A percentile compares a stretch with the other conserved stretches of the same genome.
These are phyloP conservation scores for Artomyces pyxidatus DNA, from an alignment of 768 basidiomycete genomes.

Conservation along the genomic window DNA sequence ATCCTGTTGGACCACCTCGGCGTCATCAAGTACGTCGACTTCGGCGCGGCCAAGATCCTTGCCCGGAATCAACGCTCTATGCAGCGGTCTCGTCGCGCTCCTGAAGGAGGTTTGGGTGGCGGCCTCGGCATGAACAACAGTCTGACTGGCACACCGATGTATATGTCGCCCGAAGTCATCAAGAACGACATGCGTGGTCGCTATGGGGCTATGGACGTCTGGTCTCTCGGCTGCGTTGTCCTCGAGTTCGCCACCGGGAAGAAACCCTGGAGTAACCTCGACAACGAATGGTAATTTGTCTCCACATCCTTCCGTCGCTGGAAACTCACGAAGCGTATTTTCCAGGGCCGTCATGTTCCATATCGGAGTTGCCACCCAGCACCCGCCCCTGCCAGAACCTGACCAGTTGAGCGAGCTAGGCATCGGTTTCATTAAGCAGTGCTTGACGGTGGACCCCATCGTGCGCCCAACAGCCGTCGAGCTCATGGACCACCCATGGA, in stretches of 20 bases:
- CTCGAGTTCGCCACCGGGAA: constrained; percentile 93
- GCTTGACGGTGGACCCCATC: constrained; percentile 81
- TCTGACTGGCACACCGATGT: constrained; percentile 97
- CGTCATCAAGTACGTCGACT: constrained; percentile 95
- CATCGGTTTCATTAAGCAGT: constrained; percentile 89
- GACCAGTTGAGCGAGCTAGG: constrained; percentile 83
- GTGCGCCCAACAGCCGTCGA: constrained; percentile 78
- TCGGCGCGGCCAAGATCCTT: constrained; percentile 94
- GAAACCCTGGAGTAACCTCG: constrained; percentile 97
- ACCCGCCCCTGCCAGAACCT: constrained; percentile 90
- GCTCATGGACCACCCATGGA: constrained; percentile 85
- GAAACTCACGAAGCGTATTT: constrained; percentile 9
- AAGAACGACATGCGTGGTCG: constrained; percentile 84
- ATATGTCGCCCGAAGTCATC: constrained; percentile 99
- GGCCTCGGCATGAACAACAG: constrained; percentile 55
- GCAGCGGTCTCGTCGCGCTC: constrained; percentile 53
- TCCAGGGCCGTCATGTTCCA: constrained; percentile 98
- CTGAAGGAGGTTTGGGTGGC: constrained; percentile 31
- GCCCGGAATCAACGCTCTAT: constrained; percentile 85
- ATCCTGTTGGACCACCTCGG: constrained; percentile 86
- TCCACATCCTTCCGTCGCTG: not conserved
- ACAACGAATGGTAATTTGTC: constrained; percentile 86
- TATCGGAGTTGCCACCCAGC: constrained; percentile 93
- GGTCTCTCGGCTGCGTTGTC: constrained; percentile 97
- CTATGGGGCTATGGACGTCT: constrained; percentile 96